A percentile compares a stretch with the other conserved stretches of the same genome.
These are phyloP conservation scores for Daldinia eschscholtzii DNA, from an alignment of 2,329 filamentous ascomycete species.

Conservation along the genomic window DNA sequence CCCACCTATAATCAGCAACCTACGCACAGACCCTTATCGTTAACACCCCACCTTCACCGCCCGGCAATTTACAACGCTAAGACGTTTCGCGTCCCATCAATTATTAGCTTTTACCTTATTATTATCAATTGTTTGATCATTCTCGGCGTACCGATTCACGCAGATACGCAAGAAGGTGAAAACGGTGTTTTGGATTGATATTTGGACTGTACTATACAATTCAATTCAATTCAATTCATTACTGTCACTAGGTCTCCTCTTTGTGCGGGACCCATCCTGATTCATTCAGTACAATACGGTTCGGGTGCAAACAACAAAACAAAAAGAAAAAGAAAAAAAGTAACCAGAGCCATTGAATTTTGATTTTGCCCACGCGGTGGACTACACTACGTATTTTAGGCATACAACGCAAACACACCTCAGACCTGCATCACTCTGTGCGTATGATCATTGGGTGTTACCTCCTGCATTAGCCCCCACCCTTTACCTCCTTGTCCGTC, in stretches of 20 bases:
- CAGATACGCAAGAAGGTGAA: slow-evolving; percentile 20
- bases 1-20: neutral
- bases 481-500: slow-evolving; percentile 25
- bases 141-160: slow-evolving; percentile 13
- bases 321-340: neutral
- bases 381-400: slow-evolving; percentile 23
- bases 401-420: slow-evolving; percentile 23
- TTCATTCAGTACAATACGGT: slow-evolving; percentile 17
- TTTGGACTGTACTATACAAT: slow-evolving; percentile 14
- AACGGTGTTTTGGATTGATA: slow-evolving; percentile 21
- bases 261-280: slow-evolving; percentile 17
- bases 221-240: slow-evolving; percentile 1
- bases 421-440: slow-evolving; percentile 29
- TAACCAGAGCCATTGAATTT: slow-evolving; percentile 12
- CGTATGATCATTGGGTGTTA: slow-evolving; percentile 38
- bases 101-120: slow-evolving; percentile 9
- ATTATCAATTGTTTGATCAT: slow-evolving; percentile 8
- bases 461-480: slow-evolving; percentile 42
- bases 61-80: slow-evolving; percentile 44
- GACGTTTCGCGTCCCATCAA: slow-evolving; percentile 17
- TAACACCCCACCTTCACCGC: slow-evolving; percentile 50
- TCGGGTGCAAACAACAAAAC: slow-evolving; percentile 8
- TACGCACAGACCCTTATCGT: slow-evolving; percentile 19
- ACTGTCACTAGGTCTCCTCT: neutral
- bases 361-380: slow-evolving; percentile 18